These are phyloP conservation scores for Exidia glandulosa DNA, from an alignment of 768 basidiomycete genomes.

Conservation along the genomic window DNA sequence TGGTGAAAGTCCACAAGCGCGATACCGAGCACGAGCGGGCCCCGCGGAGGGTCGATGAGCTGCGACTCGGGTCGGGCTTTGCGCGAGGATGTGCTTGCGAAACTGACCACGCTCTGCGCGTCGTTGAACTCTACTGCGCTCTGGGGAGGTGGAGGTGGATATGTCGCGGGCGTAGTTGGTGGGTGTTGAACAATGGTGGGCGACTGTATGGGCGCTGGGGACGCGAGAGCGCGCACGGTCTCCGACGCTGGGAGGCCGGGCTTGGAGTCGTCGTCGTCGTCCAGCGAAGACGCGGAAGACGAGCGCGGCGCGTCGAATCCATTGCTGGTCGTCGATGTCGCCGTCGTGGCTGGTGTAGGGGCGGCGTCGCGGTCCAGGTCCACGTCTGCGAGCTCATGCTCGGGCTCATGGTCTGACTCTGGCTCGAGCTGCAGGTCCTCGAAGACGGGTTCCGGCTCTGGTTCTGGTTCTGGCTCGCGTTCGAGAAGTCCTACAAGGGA, in stretches of 20 bases:
- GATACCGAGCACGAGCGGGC: slow-evolving; percentile 68
- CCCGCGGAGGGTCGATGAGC: slow-evolving; percentile 47
- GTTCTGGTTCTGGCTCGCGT: neutral
- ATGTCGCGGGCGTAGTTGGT: slow-evolving; percentile 32
- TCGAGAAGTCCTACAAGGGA: neutral
- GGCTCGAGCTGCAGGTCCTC: neutral
- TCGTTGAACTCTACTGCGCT: slow-evolving; percentile 44
- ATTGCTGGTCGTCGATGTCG: too few species aligned
- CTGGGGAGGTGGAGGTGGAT: neutral
- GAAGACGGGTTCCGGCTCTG: neutral
- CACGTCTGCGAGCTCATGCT: too few species aligned
- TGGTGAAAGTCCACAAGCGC: slow-evolving; percentile 95
- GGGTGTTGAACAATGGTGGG: slow-evolving; percentile 38
- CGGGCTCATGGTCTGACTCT: neutral
- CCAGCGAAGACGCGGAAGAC: too few species aligned
- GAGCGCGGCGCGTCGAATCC: too few species aligned
- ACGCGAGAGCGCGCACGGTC: slow-evolving; percentile 6
- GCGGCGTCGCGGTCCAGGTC: too few species aligned
- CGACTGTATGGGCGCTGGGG: slow-evolving; percentile 21
- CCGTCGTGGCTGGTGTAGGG: too few species aligned
- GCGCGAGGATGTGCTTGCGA: slow-evolving; percentile 18
- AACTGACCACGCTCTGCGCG: slow-evolving; percentile 44
- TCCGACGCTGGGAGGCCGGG: neutral
- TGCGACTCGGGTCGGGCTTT: slow-evolving; percentile 76
- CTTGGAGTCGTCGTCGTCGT: neutral